phyloP scores from a whole-genome alignment of 2,329 filamentous ascomycete species.

The Penicillium sp. region DNA sequence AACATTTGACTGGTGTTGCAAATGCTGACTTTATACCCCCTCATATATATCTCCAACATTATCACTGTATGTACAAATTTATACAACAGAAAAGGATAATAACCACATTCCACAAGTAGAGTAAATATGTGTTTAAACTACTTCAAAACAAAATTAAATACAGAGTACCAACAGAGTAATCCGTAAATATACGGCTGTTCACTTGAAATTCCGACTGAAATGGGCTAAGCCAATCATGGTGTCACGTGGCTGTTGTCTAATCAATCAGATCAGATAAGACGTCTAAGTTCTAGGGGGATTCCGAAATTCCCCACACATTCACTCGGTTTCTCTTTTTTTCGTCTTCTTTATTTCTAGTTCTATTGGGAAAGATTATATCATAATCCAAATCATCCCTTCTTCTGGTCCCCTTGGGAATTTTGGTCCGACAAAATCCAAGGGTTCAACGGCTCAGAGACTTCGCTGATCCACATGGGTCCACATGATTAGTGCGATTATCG shows the following conservation, averaged over 20 bases:
- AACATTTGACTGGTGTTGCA: no score
- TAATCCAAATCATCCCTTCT: not conserved
- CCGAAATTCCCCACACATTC: not conserved
- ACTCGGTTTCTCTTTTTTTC: not conserved
- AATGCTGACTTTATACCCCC: not conserved
- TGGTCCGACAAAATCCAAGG: not conserved
- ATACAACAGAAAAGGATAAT: not conserved
- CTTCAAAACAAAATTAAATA: no score
- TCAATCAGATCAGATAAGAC: conserved; percentile 20
- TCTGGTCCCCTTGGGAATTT: no score
- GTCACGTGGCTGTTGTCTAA: conserved; percentile 12
- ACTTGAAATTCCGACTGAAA: not conserved
- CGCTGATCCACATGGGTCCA: conserved; percentile 9
- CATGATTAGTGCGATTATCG: conserved; percentile 15
- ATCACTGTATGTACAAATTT: not conserved
- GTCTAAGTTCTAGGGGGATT: not conserved
- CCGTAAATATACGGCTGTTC: not conserved
- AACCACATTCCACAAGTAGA: no score
- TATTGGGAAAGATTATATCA: not conserved
- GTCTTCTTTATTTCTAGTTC: no score
- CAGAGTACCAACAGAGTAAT: no score
- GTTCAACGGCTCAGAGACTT: conserved; percentile 6
- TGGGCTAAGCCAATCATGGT: not conserved
- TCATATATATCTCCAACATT: not conserved
- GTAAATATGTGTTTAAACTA: no score